Evolutionary conservation across 306 rosid genomes (phyloP).

Genomic region (Nissolia schottii): DNA sequence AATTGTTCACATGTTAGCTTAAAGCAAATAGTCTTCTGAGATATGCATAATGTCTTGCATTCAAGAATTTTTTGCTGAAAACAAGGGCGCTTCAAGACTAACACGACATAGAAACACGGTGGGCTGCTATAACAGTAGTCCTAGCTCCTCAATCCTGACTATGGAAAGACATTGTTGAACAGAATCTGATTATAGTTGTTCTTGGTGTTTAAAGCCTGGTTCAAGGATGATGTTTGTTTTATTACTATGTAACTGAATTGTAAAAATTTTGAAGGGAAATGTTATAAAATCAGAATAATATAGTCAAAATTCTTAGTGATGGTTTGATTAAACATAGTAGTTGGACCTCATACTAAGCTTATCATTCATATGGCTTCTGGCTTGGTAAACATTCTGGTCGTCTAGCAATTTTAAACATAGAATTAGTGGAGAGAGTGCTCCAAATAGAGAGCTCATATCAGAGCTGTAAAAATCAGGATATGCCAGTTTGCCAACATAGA

Average conservation of each 20-base stretch:
- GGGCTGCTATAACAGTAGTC: not conserved
- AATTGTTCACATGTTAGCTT: conserved; percentile 6
- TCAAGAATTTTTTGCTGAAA: not conserved
- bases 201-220: not conserved
- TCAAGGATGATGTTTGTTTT: not conserved
- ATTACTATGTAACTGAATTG: not conserved
- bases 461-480: not conserved
- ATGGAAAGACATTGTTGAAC: not conserved
- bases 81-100: not conserved
- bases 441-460: not conserved
- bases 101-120: not conserved
- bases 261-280: too few species aligned
- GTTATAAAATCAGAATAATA: too few species aligned
- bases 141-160: not conserved
- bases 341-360: too few species aligned
- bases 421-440: not conserved
- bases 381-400: too few species aligned
- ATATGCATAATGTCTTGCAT: not conserved
- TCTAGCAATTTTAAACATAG: too few species aligned
- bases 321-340: too few species aligned
- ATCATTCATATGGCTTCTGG: too few species aligned
- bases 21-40: conserved; percentile 8
- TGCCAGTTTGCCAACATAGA: not conserved
- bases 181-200: not conserved
- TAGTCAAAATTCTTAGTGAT: too few species aligned